Evolutionary conservation across 1,284 basidiomycete genomes (phyloP).

Genomic region (Ganoderma boninense): DNA sequence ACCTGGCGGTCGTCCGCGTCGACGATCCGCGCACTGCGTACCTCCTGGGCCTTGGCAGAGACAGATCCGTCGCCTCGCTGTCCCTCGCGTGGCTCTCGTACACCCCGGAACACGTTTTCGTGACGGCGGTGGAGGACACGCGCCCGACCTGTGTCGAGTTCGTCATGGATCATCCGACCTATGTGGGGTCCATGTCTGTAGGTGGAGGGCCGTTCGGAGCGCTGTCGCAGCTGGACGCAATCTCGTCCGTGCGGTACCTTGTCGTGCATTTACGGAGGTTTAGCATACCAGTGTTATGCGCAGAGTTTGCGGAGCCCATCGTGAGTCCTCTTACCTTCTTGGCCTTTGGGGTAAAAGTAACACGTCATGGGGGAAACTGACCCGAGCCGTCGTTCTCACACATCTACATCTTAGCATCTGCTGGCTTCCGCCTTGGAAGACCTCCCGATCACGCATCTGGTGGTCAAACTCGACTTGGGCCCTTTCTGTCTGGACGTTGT

Average conservation of each 20-base stretch:
- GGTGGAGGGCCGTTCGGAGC: background rate
- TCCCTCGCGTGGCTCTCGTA: background rate
- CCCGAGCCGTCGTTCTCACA: no score
- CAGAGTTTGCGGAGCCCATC: background rate
- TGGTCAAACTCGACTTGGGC: constrained; percentile 1
- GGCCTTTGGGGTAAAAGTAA: background rate
- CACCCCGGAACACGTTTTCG: background rate
- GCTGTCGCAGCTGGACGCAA: background rate
- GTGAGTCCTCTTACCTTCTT: background rate
- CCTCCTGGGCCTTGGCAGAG: background rate
- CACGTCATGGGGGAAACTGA: background rate
- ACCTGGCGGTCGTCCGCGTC: background rate
- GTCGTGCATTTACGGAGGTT: background rate
- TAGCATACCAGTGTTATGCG: background rate
- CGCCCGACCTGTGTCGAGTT: background rate
- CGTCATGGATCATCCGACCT: background rate
- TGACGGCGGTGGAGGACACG: background rate
- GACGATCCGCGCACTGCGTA: background rate
- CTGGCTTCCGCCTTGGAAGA: background rate
- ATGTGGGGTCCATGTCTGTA: background rate
- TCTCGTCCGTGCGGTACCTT: background rate
- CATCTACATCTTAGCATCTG: background rate
- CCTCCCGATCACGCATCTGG: background rate
- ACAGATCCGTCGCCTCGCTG: background rate
- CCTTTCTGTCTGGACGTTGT: background rate